Conservation (phyloP, 1,139 yeast genomes). For the Blastobotrys illinoisensis region DNA sequence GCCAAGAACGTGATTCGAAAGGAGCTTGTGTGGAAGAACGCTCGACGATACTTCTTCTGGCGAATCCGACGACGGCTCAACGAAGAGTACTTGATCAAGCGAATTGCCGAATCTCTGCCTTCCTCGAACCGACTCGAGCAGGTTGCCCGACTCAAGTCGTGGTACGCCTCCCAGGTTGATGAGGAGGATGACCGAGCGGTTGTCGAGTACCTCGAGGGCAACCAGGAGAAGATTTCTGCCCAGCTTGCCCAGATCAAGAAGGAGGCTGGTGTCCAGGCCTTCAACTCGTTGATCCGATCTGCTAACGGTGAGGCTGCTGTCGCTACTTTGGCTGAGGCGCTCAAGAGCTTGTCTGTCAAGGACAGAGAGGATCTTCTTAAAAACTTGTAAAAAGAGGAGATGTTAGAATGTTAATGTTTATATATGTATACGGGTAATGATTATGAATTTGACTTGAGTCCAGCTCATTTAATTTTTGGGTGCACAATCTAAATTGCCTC, state of each 20-base stretch:
- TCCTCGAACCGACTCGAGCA: slow-evolving; percentile 68
- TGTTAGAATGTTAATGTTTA: background rate
- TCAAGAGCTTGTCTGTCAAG: slow-evolving; percentile 52
- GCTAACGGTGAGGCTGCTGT: slow-evolving; percentile 49
- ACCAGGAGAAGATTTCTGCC: slow-evolving; percentile 58
- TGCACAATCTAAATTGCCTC: background rate
- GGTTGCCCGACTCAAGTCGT: slow-evolving; percentile 79
- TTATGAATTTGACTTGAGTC: background rate
- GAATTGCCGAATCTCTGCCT: slow-evolving; percentile 62
- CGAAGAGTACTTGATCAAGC: slow-evolving; percentile 80
- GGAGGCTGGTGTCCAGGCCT: slow-evolving; percentile 23
- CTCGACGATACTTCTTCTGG: slow-evolving; percentile 98
- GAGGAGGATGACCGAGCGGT: slow-evolving; percentile 71
- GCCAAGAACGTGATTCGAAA: slow-evolving; percentile 88
- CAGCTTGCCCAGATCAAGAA: slow-evolving; percentile 50
- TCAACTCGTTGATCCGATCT: slow-evolving; percentile 20
- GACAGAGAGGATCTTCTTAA: slow-evolving; percentile 52
- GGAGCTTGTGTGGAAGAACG: slow-evolving; percentile 77
- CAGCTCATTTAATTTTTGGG: background rate
- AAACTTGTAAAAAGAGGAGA: slow-evolving; percentile 10
- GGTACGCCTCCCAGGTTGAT: slow-evolving; percentile 67
- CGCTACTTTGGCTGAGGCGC: slow-evolving; percentile 55
- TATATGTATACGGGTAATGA: slow-evolving; percentile 8
- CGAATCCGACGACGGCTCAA: slow-evolving; percentile 92
- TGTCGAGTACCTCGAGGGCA: slow-evolving; percentile 80